Base-by-base conservation (phyloP, 352 stramenopile genomes). In the Aphanomyces stellatus region DNA sequence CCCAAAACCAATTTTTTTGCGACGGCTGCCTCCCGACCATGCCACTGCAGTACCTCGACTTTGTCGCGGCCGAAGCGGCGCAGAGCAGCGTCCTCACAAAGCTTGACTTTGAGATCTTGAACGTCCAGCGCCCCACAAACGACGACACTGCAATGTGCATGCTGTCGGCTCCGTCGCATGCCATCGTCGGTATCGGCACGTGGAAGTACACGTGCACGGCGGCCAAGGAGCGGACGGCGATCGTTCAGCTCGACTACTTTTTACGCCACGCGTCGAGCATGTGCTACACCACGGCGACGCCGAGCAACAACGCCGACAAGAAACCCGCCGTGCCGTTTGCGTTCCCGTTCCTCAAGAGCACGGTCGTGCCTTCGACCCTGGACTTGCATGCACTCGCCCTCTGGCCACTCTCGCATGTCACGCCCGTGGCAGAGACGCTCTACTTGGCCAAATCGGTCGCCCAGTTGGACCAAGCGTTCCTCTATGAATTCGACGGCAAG, bases 401-500 rank as follows among this genome's bases (percentile, higher is more conserved):
- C 42, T 91, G 83, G 81, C 77, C 83, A 11, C 41, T 59, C 4
- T n/a, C 37, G 1, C 77, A 74, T 31, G 57, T 75, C 0, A 62
- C 74, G 27, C 73, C 85, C n/a, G 28, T 88, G 17, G 49, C 63
- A 0, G 72, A 71, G 2, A 43, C 74, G 27, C 57, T 74, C 28
- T 90, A 90, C 71, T 80, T 74, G 1, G 61, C 74, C 24, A 72
- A 69, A 1, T 71, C 73, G 11, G 65, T 87, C 8, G 24, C 46
- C 0, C 73, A 86, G 22, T 72, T 91, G 4, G 77, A 88, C 25
- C 42, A 53, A 41, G 72, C 72, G 15, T 79, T 67, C 35, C 25
- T 89, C 19, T 89, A 84, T 62, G 83, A 91, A 62, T 88, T 90
- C 40, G 65, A 76, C 34, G 70, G 75, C 13, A 34, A 72, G 2